Percentiles rank a stretch among this genome's conserved stretches.
phyloP scores from a whole-genome alignment of 192 early-diverging fungal genomes.

The Umbelopsis vinacea region DNA sequence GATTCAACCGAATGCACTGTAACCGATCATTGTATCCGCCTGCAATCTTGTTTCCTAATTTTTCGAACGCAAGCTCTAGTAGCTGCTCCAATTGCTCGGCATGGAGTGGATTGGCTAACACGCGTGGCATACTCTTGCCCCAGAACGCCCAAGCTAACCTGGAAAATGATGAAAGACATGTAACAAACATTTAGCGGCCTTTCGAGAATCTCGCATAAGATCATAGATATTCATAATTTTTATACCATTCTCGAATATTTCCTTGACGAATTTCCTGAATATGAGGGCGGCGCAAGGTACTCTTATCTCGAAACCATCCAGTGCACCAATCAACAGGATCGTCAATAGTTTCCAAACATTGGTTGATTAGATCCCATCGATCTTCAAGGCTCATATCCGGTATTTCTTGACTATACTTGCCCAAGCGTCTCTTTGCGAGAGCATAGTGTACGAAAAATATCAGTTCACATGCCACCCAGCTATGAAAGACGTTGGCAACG shows the following conservation, averaged over 20 bases:
- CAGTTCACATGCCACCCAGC: not conserved
- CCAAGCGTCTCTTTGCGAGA: not conserved
- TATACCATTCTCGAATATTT: slow-evolving; percentile 11
- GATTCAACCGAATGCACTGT: slow-evolving; percentile 56
- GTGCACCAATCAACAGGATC: slow-evolving; percentile 6
- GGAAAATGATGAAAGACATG: not conserved
- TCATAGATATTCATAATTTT: not conserved
- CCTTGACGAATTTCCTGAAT: not conserved
- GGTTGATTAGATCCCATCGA: not conserved
- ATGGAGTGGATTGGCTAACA: slow-evolving; percentile 35
- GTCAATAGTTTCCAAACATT: not conserved
- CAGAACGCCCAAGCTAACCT: slow-evolving; percentile 63
- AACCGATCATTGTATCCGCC: slow-evolving; percentile 47
- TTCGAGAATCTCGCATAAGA: not conserved
- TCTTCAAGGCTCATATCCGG: not conserved
- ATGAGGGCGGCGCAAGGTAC: not conserved
- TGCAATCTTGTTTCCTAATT: slow-evolving; percentile 41
- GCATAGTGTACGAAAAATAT: not conserved
- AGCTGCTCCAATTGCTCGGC: slow-evolving; percentile 47
- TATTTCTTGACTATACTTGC: slow-evolving; percentile 3
- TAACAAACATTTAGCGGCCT: not conserved
- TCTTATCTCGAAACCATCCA: not conserved
- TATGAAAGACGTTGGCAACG: not conserved
- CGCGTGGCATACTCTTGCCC: slow-evolving; percentile 40
- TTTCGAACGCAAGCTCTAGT: slow-evolving; percentile 38